phyloP scores from a whole-genome alignment of 2,329 filamentous ascomycete genomes.

The Plectosphaerella sp. region DNA sequence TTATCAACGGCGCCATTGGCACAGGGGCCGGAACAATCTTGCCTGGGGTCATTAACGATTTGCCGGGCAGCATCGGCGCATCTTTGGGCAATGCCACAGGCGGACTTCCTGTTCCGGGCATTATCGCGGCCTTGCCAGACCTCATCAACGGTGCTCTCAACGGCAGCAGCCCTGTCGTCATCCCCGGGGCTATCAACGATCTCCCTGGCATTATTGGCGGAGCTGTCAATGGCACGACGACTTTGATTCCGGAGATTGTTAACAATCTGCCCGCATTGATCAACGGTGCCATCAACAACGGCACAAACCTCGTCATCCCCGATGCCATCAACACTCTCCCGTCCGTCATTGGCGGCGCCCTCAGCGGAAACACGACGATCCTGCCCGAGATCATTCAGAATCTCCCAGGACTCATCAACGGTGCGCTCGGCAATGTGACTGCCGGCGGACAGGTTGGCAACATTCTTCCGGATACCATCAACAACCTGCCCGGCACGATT shows the following conservation, averaged over 20 bases:
- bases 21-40: neutral
- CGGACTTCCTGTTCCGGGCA: neutral
- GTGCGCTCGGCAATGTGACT: neutral
- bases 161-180: neutral
- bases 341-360: neutral
- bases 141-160: neutral
- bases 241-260: neutral
- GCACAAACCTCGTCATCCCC: neutral
- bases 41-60: neutral
- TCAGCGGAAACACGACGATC: neutral
- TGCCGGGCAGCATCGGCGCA: neutral
- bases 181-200: neutral
- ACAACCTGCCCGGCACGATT: neutral
- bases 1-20: neutral
- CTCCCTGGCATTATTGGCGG: neutral
- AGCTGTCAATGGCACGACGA: neutral
- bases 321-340: neutral
- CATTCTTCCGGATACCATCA: neutral
- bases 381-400: neutral
- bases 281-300: neutral
- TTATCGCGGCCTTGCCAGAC: neutral
- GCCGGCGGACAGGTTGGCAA: neutral
- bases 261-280: neutral
- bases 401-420: neutral
- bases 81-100: neutral